Evolutionary conservation across 2,329 filamentous ascomycete genomes (phyloP).

Genomic region (Colletotrichum filicis): DNA sequence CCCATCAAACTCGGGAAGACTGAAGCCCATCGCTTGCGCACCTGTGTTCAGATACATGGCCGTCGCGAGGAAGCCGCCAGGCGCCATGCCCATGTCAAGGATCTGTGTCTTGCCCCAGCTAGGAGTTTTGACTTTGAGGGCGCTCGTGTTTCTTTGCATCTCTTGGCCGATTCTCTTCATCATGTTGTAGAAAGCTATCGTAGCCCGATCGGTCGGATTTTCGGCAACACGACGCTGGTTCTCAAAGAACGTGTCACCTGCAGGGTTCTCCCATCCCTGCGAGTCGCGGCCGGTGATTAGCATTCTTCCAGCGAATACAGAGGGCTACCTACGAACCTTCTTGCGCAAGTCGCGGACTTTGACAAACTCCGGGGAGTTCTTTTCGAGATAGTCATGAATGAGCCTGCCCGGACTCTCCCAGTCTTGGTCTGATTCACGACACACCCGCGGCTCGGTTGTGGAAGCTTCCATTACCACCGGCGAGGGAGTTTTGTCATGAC

Average conservation of each 20-base stretch:
- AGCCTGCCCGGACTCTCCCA: background rate
- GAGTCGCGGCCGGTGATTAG: background rate
- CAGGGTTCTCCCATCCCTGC: slow-evolving; percentile 56
- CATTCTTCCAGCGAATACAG: background rate
- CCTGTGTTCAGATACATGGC: slow-evolving; percentile 44
- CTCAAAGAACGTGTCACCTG: slow-evolving; percentile 55
- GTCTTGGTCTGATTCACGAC: background rate
- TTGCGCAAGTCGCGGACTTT: background rate
- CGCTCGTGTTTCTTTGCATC: slow-evolving; percentile 48
- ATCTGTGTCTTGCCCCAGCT: slow-evolving; percentile 41
- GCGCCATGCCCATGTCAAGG: slow-evolving; percentile 67
- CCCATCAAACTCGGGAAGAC: slow-evolving; percentile 49
- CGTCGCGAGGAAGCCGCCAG: slow-evolving; percentile 59
- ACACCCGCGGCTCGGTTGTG: background rate
- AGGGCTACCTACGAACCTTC: background rate
- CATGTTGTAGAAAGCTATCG: slow-evolving; percentile 49
- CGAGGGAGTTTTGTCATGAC: background rate
- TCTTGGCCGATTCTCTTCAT: slow-evolving; percentile 56
- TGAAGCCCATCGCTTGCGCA: slow-evolving; percentile 44
- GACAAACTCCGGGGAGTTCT: background rate
- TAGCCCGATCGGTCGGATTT: slow-evolving; percentile 37
- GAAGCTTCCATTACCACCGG: background rate
- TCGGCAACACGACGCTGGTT: slow-evolving; percentile 52
- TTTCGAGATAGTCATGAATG: background rate
- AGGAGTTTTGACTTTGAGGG: slow-evolving; percentile 41